Base-by-base conservation (phyloP, 768 basidiomycete genomes). In the Termitomyces sp. region DNA sequence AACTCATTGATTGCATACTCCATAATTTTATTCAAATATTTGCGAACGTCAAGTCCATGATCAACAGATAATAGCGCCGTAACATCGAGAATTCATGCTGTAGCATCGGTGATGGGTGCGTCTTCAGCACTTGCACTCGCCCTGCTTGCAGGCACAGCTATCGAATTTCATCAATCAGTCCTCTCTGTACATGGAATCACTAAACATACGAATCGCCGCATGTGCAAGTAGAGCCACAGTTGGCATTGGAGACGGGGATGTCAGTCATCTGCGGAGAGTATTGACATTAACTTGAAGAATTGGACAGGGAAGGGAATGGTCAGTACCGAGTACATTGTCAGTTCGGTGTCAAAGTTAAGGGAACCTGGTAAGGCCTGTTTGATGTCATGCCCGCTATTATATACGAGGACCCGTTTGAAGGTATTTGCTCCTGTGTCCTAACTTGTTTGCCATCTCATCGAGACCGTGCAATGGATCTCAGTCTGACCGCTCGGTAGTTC, bases 81-180 rank as follows among this genome's bases (percentile, higher is more conserved):
- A 46, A 26, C 16, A 9, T 8, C 13, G 24, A 26, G 45, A 26
- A 39, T 46, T 16, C 16, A 26, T 46, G 45, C 15, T 16, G 24
- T 7, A 46, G 44, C 5, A 45, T n/a, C n/a, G 12, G 8, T 24
- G 24, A 3, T n/a, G 53, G 29, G 47, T 31, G 29, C 29, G 4
- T n/a, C 18, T 51, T 56, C 36, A 59, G 39, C 60, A 61, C 44
- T 61, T 61, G 60, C 63, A 64, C 47, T 61, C 53, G 28, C 60
- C 60, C n/a, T 50, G 52, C 37, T 39, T 57, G 60, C 63, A 64
- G 13, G 20, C 39, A 47, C 63, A 64, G 51, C 63, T 64, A 41
- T 16, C 16, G 9, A n/a, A 18, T 26, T 22, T 15, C 8, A 20
- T 58, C 2, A 59, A 24, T 22, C 15, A 7, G 34, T 36, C 5